These are phyloP conservation scores for Saccharomycopsis olivae DNA, from an alignment of 805 yeast genomes.

Conservation along the genomic window DNA sequence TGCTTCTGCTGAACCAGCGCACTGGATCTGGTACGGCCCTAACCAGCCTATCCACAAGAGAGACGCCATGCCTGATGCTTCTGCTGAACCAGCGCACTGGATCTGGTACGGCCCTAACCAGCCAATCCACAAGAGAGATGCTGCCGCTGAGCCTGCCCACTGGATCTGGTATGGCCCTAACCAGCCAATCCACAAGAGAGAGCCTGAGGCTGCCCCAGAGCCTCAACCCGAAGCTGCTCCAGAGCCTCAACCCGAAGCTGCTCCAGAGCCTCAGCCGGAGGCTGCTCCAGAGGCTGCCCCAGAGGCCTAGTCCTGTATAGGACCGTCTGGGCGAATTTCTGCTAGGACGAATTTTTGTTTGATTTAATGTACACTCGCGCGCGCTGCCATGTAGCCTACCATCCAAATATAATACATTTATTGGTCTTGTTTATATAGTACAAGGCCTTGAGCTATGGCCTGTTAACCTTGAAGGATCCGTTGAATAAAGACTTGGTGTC, in stretches of 20 bases:
- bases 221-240: slow-evolving; percentile 3
- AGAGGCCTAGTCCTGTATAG: too few relatives aligned
- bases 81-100: too few relatives aligned
- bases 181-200: too few relatives aligned
- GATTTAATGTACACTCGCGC: too few relatives aligned
- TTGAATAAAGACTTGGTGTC: slow-evolving; percentile 13
- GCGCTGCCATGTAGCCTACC: too few relatives aligned
- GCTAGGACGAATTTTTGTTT: too few relatives aligned
- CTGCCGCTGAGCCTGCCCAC: slow-evolving; percentile 3
- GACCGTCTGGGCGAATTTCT: too few relatives aligned
- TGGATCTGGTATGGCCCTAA: slow-evolving; percentile 6
- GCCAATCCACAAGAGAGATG: slow-evolving; percentile 13
- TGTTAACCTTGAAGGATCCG: slow-evolving; percentile 7
- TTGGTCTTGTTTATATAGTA: too few relatives aligned
- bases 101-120: slow-evolving; percentile 2
- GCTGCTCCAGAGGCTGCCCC: slow-evolving; percentile 5
- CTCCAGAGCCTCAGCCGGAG: slow-evolving; percentile 1
- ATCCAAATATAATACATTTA: too few relatives aligned
- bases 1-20: slow-evolving; percentile 2
- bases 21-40: slow-evolving; percentile 4
- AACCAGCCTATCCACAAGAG: slow-evolving; percentile 16
- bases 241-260: slow-evolving; percentile 11
- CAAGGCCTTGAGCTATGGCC: too few relatives aligned
- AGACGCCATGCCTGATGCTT: too few relatives aligned
- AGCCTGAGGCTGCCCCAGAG: too few relatives aligned